phyloP scores from a whole-genome alignment of 2,329 filamentous ascomycete genomes.

The Nemania serpens region DNA sequence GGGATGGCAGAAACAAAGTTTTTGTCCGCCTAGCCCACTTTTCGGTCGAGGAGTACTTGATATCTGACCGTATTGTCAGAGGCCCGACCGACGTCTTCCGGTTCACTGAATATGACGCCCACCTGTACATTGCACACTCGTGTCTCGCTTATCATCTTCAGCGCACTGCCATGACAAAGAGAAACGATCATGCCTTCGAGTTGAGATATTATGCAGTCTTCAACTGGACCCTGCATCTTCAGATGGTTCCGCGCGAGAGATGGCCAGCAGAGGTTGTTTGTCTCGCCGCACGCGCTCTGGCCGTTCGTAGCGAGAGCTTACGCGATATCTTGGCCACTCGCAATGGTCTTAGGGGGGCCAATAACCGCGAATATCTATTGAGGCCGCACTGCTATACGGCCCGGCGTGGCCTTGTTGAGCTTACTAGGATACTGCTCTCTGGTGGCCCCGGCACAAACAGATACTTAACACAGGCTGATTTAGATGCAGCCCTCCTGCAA shows the following conservation, averaged over 20 bases:
- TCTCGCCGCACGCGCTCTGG: conserved; percentile 2
- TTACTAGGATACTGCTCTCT: background rate
- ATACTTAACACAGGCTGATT: background rate
- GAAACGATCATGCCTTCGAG: background rate
- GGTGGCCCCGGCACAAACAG: background rate
- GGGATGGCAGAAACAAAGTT: too few species aligned
- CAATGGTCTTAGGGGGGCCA: too few species aligned
- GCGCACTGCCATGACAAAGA: background rate
- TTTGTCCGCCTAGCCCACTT: conserved; percentile 10
- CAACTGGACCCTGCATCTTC: background rate
- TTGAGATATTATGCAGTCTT: background rate
- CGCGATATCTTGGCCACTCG: background rate
- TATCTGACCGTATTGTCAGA: background rate
- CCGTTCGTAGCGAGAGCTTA: background rate
- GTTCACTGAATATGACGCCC: background rate
- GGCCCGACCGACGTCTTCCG: background rate
- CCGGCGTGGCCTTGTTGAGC: background rate
- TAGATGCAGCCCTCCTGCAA: background rate
- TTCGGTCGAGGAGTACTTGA: conserved; percentile 3
- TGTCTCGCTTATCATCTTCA: conserved; percentile 2
- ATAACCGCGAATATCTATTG: background rate
- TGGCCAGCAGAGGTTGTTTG: background rate
- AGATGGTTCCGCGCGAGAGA: background rate
- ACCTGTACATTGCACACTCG: background rate
- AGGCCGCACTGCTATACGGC: background rate